A percentile compares a stretch with the other conserved stretches of the same genome.
Conservation (phyloP, 345 rosid species). For the Arabidopsis thaliana region TAIR10.1 NC_003071.7:14794001-14794500, state of each 20-base stretch:
- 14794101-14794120: slow-evolving; percentile 81
- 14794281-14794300: slow-evolving; percentile 78
- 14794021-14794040: slow-evolving; percentile 87
- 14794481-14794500: slow-evolving; percentile 99
- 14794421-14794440: slow-evolving; percentile 89
- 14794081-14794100: slow-evolving; percentile 86
- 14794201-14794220: slow-evolving; percentile 7
- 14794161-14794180: slow-evolving; percentile 68
- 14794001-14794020: slow-evolving; percentile 56
- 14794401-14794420: slow-evolving; percentile 90
- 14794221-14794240: neutral
- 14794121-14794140: slow-evolving; percentile 87
- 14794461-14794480: slow-evolving; percentile 96
- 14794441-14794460: slow-evolving; percentile 98
- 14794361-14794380: slow-evolving; percentile 82
- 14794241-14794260: slow-evolving; percentile 1
- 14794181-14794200: slow-evolving; percentile 57
- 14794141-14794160: slow-evolving; percentile 72
- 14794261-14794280: slow-evolving; percentile 70
- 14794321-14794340: slow-evolving; percentile 67
- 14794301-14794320: slow-evolving; percentile 60
- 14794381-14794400: slow-evolving; percentile 91
- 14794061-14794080: slow-evolving; percentile 72
- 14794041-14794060: slow-evolving; percentile 58
- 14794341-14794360: slow-evolving; percentile 62